These are phyloP conservation scores for Cladorrhinum sp. DNA, from an alignment of 2,329 filamentous ascomycete genomes.

Conservation along the genomic window DNA sequence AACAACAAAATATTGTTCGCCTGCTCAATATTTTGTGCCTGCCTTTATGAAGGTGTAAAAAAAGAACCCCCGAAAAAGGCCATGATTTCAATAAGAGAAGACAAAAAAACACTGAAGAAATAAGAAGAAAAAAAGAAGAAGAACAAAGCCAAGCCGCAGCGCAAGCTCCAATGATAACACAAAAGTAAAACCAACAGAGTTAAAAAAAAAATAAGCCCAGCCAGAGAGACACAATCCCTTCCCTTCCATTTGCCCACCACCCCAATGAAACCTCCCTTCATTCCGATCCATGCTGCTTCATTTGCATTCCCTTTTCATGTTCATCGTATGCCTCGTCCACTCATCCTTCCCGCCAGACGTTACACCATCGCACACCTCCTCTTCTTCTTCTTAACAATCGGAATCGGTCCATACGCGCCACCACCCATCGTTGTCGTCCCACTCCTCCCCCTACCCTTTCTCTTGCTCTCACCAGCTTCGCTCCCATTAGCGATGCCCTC, in stretches of 20 bases:
- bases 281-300: slow-evolving; percentile 27
- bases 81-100: slow-evolving; percentile 4
- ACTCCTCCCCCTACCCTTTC: slow-evolving; percentile 20
- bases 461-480: slow-evolving; percentile 33
- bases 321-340: slow-evolving; percentile 10
- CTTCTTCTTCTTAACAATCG: slow-evolving; percentile 72
- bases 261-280: slow-evolving; percentile 15
- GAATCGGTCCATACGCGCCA: slow-evolving; percentile 38
- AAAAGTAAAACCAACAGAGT: slow-evolving; percentile 6
- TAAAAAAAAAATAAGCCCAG: slow-evolving; percentile 4
- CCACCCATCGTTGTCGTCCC: slow-evolving; percentile 28
- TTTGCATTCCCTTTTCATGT: slow-evolving; percentile 1
- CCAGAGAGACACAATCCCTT: slow-evolving; percentile 4
- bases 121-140: slow-evolving; percentile 22
- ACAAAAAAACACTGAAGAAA: slow-evolving; percentile 22
- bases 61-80: neutral
- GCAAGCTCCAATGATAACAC: slow-evolving; percentile 1
- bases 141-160: slow-evolving; percentile 14
- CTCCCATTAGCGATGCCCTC: slow-evolving; percentile 40
- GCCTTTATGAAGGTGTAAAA: slow-evolving; percentile 17
- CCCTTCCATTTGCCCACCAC: neutral
- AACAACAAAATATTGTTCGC: slow-evolving; percentile 4
- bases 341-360: slow-evolving; percentile 28
- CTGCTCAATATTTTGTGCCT: slow-evolving; percentile 12
- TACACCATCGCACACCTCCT: slow-evolving; percentile 78